A percentile compares a stretch with the other conserved stretches of the same genome.
phyloP scores from a whole-genome alignment of 768 basidiomycete genomes.

The Coprinellus aureogranulatus region DNA sequence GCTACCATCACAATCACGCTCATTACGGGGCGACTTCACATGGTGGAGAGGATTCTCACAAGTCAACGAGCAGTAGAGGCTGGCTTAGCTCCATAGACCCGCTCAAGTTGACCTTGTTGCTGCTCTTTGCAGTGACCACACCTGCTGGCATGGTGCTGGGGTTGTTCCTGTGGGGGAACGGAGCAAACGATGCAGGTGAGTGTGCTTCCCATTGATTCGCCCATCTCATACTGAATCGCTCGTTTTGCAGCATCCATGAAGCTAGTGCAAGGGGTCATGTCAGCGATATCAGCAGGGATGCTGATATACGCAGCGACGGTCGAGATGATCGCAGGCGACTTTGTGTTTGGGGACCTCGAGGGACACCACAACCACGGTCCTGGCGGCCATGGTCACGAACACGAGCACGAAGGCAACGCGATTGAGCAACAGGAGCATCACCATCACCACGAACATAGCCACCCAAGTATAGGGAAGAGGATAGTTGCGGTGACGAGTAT shows the following conservation, averaged over 20 bases:
- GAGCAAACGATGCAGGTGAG: slow-evolving; percentile 24
- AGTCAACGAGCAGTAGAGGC: neutral
- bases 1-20: neutral
- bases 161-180: slow-evolving; percentile 41
- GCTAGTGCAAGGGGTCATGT: slow-evolving; percentile 71
- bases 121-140: slow-evolving; percentile 72
- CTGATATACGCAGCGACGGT: slow-evolving; percentile 80
- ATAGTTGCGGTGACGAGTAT: slow-evolving; percentile 59
- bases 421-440: slow-evolving; percentile 8
- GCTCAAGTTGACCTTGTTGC: slow-evolving; percentile 52
- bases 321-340: slow-evolving; percentile 86
- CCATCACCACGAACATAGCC: slow-evolving; percentile 11
- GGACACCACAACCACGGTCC: slow-evolving; percentile 29
- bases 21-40: neutral
- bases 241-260: slow-evolving; percentile 40
- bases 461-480: slow-evolving; percentile 35
- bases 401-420: slow-evolving; percentile 15
- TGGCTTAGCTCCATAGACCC: neutral
- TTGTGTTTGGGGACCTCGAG: slow-evolving; percentile 67
- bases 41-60: neutral
- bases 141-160: slow-evolving; percentile 68
- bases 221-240: slow-evolving; percentile 1
- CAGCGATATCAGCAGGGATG: slow-evolving; percentile 80
- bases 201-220: slow-evolving; percentile 12
- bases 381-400: slow-evolving; percentile 23